A percentile compares a stretch with the other conserved stretches of the same genome.
Conservation (phyloP, 2,329 filamentous ascomycete species). For the Hypocrella siamensis region DNA sequence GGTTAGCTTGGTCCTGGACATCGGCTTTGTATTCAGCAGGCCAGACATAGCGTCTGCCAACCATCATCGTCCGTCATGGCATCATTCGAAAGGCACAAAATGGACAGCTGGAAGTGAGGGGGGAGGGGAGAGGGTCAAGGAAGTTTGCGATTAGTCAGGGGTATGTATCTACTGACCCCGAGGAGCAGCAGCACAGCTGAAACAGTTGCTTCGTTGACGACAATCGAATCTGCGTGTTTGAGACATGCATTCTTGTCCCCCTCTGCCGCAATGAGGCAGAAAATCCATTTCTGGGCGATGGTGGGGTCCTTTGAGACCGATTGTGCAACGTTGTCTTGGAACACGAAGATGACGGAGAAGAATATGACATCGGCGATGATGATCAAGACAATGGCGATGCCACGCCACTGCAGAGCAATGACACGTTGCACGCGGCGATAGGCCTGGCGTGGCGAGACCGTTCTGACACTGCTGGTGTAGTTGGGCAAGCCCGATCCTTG, state of each 20-base stretch:
- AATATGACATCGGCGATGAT: constrained; percentile 87
- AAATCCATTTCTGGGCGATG: constrained; percentile 49
- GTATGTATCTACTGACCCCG: constrained; percentile 29
- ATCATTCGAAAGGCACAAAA: no score
- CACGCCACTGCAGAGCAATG: constrained; percentile 84
- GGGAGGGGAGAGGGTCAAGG: no score
- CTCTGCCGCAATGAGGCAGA: constrained; percentile 45
- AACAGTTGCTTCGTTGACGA: constrained; percentile 62
- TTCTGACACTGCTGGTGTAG: constrained; percentile 60
- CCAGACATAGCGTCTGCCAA: not conserved
- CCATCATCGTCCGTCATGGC: not conserved
- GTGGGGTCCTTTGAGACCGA: constrained; percentile 35
- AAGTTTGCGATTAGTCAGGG: not conserved
- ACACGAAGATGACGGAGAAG: constrained; percentile 83
- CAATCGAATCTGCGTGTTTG: constrained; percentile 39
- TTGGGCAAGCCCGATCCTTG: constrained; percentile 53
- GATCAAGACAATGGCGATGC: constrained; percentile 76
- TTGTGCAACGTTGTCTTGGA: constrained; percentile 59
- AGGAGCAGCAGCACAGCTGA: constrained; percentile 71
- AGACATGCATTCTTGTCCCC: constrained; percentile 53
- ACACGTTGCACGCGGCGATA: constrained; percentile 78
- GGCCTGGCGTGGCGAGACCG: constrained; percentile 69
- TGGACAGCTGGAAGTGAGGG: no score
- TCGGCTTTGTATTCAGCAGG: not conserved
- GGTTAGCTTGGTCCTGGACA: not conserved